Conservation (phyloP, 1,284 basidiomycete genomes). For the Microbotryomycetes sp. region DNA sequence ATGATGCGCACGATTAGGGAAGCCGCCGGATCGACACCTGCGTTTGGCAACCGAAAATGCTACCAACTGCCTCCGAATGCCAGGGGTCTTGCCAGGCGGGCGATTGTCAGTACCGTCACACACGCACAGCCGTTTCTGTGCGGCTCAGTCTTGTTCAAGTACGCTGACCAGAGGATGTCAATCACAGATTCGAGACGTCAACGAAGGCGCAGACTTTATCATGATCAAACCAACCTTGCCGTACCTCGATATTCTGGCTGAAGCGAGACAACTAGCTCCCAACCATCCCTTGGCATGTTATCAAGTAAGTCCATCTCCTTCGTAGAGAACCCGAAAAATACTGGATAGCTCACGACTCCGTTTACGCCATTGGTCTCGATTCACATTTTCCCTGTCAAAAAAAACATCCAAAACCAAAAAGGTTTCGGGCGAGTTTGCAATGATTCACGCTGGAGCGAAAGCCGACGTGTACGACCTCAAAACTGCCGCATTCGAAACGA, state of each 20-base stretch:
- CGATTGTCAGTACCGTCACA: constrained; percentile 60
- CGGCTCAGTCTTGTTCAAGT: background rate
- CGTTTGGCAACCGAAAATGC: constrained; percentile 92
- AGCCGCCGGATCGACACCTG: constrained; percentile 87
- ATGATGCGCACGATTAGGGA: constrained; percentile 52
- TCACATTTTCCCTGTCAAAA: background rate
- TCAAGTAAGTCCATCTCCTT: constrained; percentile 37
- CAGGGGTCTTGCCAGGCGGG: constrained; percentile 83
- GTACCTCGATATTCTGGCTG: constrained; percentile 91
- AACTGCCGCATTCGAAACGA: constrained; percentile 88
- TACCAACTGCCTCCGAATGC: constrained; percentile 89
- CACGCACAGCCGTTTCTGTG: background rate
- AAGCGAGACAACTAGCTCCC: constrained; percentile 71
- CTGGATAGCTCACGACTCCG: too few species aligned
- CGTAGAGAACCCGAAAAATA: too few species aligned
- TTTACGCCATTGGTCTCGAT: too few species aligned
- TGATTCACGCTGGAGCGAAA: constrained; percentile 86
- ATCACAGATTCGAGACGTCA: constrained; percentile 69
- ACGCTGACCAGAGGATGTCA: background rate
- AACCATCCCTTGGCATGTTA: constrained; percentile 91
- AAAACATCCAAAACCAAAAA: constrained; percentile 44
- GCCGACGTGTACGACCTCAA: constrained; percentile 88
- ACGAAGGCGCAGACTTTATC: constrained; percentile 95
- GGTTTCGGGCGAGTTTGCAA: constrained; percentile 94
- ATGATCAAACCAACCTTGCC: constrained; percentile 98